Conservation (phyloP, 176 grass and related monocot genomes). For the Eragrostis nindensis region DNA sequence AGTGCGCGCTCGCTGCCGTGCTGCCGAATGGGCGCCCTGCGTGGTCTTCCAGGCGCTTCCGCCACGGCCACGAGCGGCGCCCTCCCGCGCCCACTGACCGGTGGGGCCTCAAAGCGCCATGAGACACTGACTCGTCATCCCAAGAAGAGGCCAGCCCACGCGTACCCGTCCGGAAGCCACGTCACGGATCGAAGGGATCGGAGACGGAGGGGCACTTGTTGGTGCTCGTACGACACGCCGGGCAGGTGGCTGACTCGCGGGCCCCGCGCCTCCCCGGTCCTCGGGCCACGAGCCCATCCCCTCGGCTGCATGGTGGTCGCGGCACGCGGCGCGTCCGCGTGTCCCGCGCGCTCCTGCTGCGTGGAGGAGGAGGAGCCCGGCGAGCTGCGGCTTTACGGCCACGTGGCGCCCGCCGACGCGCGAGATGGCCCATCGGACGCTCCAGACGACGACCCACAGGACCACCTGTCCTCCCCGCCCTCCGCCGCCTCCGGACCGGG, state of each 20-base stretch:
- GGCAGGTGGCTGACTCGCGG: background rate
- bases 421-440: slow-evolving; percentile 29
- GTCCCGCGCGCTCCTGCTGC: slow-evolving; percentile 20
- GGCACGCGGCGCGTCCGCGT: slow-evolving; percentile 47
- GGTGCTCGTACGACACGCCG: too few species aligned
- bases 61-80: background rate
- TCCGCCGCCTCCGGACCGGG: slow-evolving; percentile 1
- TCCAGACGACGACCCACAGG: background rate
- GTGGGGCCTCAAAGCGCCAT: background rate
- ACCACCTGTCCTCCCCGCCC: slow-evolving; percentile 26
- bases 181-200: slow-evolving; percentile 9
- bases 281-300: slow-evolving; percentile 5
- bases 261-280: background rate
- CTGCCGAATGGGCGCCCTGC: background rate
- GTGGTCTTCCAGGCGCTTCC: slow-evolving; percentile 30
- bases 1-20: too few species aligned
- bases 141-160: background rate
- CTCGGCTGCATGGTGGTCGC: slow-evolving; percentile 47
- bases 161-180: slow-evolving; percentile 21
- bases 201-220: too few species aligned
- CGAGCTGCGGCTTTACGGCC: background rate
- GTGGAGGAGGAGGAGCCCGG: slow-evolving; percentile 39
- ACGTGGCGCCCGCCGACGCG: slow-evolving; percentile 38
- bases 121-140: background rate
- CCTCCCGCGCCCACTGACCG: background rate